Evolutionary conservation across 2,329 filamentous ascomycete genomes (phyloP).

Genomic region (Xylariaceae sp.): DNA sequence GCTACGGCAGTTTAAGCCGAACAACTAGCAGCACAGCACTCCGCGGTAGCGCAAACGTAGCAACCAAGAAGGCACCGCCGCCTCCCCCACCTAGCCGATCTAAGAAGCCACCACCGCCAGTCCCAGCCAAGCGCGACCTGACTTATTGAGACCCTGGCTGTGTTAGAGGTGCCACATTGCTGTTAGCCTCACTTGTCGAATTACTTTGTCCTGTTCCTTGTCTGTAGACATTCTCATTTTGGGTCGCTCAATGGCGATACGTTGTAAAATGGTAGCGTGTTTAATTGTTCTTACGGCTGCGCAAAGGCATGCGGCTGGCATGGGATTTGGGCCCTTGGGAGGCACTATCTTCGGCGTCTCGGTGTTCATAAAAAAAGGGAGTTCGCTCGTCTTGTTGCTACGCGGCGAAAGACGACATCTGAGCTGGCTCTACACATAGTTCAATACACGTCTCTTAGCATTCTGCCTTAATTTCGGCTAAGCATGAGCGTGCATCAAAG

Average conservation of each 20-base stretch:
- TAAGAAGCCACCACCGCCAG: conserved; percentile 54
- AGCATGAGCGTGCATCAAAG: too few relatives aligned
- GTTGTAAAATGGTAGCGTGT: too few relatives aligned
- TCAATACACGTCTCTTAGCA: not conserved
- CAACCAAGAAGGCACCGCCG: conserved; percentile 36
- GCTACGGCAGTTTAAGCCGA: conserved; percentile 50
- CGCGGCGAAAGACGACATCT: not conserved
- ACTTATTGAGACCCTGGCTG: conserved; percentile 16
- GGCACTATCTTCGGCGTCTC: conserved; percentile 6
- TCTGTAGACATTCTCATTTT: too few relatives aligned
- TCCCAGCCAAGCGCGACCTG: conserved; percentile 37
- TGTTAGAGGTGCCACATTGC: not conserved
- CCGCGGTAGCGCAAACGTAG: conserved; percentile 12
- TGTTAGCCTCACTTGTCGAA: not conserved
- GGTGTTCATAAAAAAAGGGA: not conserved
- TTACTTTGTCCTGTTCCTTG: too few relatives aligned
- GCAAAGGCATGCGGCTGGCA: not conserved
- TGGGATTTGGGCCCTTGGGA: not conserved
- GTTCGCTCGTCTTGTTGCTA: not conserved
- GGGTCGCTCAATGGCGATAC: too few relatives aligned
- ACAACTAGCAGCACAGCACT: conserved; percentile 37
- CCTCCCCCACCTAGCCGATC: conserved; percentile 44
- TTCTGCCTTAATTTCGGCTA: too few relatives aligned
- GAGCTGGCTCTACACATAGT: conserved; percentile 10
- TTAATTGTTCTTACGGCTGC: not conserved